Conservation (phyloP, 768 basidiomycete genomes). For the Pulveroboletus sp. region DNA sequence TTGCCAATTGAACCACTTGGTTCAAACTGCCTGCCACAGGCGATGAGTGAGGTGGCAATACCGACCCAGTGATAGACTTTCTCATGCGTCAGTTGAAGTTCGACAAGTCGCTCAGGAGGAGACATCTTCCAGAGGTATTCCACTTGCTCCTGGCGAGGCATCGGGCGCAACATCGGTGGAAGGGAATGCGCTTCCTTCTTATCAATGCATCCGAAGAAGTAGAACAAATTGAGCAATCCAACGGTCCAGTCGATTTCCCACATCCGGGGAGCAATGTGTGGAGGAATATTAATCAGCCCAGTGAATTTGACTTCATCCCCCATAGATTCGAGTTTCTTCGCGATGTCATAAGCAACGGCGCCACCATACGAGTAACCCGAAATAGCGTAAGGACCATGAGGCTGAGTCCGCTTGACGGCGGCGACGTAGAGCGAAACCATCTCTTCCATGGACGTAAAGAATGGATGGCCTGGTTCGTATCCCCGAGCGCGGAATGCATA, state of each 20-base stretch:
- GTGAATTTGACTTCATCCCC: not conserved
- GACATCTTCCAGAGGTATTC: not conserved
- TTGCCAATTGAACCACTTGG: slow-evolving; percentile 19
- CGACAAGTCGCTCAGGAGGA: not conserved
- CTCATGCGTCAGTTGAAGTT: not conserved
- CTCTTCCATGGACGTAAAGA: not conserved
- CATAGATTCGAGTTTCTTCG: not conserved
- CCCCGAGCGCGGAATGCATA: not conserved
- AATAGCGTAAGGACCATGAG: not conserved
- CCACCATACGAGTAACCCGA: not conserved
- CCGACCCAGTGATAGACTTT: not conserved
- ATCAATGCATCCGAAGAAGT: not conserved
- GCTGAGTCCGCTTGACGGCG: not conserved
- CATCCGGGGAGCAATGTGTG: not conserved
- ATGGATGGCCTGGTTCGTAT: not conserved
- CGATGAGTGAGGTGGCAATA: not conserved
- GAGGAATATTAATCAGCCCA: not conserved
- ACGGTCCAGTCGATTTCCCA: not conserved
- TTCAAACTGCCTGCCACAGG: not conserved
- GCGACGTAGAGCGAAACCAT: not conserved
- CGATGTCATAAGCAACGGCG: not conserved
- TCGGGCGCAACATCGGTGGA: not conserved
- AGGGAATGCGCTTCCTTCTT: not conserved
- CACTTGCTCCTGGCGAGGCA: not conserved
- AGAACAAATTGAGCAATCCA: not conserved